These are phyloP conservation scores for Aspergillus diversus DNA, from an alignment of 495 filamentous ascomycete species.

Conservation along the genomic window DNA sequence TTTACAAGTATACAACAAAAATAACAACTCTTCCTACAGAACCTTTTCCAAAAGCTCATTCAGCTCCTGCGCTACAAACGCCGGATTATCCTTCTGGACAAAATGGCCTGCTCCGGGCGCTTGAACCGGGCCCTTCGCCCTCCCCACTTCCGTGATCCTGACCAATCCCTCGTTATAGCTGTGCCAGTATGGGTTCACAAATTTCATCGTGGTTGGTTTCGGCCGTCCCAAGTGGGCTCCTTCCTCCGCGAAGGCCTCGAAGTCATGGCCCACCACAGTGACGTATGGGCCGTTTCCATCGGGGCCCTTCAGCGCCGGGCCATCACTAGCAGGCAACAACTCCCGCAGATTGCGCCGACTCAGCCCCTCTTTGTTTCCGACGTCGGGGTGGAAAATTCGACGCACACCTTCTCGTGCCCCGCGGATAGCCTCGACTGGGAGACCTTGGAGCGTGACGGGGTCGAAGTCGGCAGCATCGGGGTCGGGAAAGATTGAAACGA, in stretches of 20 bases:
- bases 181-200: slow-evolving; percentile 59
- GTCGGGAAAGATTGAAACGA: slow-evolving; percentile 62
- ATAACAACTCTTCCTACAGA: not conserved
- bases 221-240: slow-evolving; percentile 40
- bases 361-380: slow-evolving; percentile 59
- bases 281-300: slow-evolving; percentile 45
- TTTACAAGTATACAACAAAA: too few relatives aligned
- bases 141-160: slow-evolving; percentile 44
- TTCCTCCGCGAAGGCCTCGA: slow-evolving; percentile 58
- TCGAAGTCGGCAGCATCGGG: slow-evolving; percentile 57
- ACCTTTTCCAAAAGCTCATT: slow-evolving; percentile 38
- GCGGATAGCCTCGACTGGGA: slow-evolving; percentile 50
- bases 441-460: slow-evolving; percentile 42
- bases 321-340: slow-evolving; percentile 55
- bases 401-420: slow-evolving; percentile 44
- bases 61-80: slow-evolving; percentile 57
- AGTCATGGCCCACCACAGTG: slow-evolving; percentile 65
- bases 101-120: slow-evolving; percentile 63
- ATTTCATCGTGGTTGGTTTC: slow-evolving; percentile 49
- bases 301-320: slow-evolving; percentile 48
- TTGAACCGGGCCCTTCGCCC: slow-evolving; percentile 50
- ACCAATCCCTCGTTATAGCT: slow-evolving; percentile 59
- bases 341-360: slow-evolving; percentile 51
- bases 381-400: slow-evolving; percentile 54
- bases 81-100: slow-evolving; percentile 63